phyloP scores from a whole-genome alignment of 2,329 filamentous ascomycete species.

The Bipolaris victoriae region DNA sequence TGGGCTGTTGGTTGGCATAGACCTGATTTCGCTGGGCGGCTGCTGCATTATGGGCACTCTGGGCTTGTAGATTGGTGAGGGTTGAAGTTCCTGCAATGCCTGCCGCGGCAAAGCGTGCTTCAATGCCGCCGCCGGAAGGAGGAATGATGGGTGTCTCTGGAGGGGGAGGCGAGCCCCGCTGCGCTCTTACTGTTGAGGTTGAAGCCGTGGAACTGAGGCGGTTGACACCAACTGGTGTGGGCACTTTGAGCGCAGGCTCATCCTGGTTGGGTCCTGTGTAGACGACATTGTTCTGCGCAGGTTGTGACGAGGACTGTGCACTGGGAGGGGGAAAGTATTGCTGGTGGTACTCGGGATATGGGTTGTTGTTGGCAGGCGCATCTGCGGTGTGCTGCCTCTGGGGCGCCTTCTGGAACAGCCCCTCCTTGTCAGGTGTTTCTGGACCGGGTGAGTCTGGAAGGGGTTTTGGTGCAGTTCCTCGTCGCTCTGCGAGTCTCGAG shows the following conservation, averaged over 20 bases:
- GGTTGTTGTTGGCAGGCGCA: slow-evolving; percentile 35
- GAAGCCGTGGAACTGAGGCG: slow-evolving; percentile 82
- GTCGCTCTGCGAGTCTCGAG: slow-evolving; percentile 76
- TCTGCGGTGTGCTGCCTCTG: slow-evolving; percentile 43
- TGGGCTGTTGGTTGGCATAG: slow-evolving; percentile 61
- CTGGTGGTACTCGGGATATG: slow-evolving; percentile 62
- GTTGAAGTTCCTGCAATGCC: slow-evolving; percentile 88
- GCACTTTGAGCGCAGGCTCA: slow-evolving; percentile 56
- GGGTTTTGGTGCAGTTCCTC: slow-evolving; percentile 81
- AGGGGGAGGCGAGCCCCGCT: slow-evolving; percentile 89
- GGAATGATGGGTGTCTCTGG: slow-evolving; percentile 88
- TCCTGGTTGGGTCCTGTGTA: slow-evolving; percentile 29
- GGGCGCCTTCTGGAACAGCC: slow-evolving; percentile 73
- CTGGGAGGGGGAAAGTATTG: slow-evolving; percentile 64
- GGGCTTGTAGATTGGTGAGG: slow-evolving; percentile 73
- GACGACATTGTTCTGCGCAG: slow-evolving; percentile 5
- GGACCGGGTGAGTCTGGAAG: slow-evolving; percentile 82
- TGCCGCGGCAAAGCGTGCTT: slow-evolving; percentile 87
- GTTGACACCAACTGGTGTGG: slow-evolving; percentile 62
- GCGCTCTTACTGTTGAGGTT: slow-evolving; percentile 89
- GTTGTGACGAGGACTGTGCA: slow-evolving; percentile 4
- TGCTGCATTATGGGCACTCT: slow-evolving; percentile 81
- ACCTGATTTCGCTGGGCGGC: slow-evolving; percentile 81
- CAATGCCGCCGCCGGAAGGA: slow-evolving; percentile 80
- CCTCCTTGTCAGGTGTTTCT: slow-evolving; percentile 75